A percentile compares a stretch with the other conserved stretches of the same genome.
These are phyloP conservation scores for Aspergillus tanneri DNA, from an alignment of 2,329 filamentous ascomycete genomes.

Conservation along the genomic window DNA sequence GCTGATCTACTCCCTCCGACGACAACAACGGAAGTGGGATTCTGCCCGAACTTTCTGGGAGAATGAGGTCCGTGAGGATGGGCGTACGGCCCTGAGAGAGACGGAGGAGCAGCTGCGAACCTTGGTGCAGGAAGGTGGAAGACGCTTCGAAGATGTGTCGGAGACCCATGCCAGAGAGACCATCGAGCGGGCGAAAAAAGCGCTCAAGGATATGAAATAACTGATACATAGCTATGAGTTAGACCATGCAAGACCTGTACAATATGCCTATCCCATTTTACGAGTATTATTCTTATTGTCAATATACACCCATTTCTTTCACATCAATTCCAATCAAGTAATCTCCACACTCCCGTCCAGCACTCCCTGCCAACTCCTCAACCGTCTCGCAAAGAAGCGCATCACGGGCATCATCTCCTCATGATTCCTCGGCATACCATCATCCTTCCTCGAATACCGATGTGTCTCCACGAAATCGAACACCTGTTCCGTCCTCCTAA, in stretches of 20 bases:
- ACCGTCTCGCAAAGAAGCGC: slow-evolving; percentile 61
- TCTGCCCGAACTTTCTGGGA: slow-evolving; percentile 54
- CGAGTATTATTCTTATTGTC: no score
- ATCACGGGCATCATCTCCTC: slow-evolving; percentile 91
- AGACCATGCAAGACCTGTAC: slow-evolving; percentile 5
- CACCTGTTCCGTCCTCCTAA: slow-evolving; percentile 62
- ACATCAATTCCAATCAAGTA: slow-evolving; percentile 14
- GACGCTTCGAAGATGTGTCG: slow-evolving; percentile 32
- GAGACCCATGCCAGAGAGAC: slow-evolving; percentile 46
- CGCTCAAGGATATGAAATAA: slow-evolving; percentile 40
- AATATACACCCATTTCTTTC: no score
- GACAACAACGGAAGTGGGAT: slow-evolving; percentile 61
- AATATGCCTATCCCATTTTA: no score
- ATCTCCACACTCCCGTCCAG: slow-evolving; percentile 48
- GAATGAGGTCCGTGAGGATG: slow-evolving; percentile 56
- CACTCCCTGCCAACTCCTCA: slow-evolving; percentile 47
- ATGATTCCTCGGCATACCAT: slow-evolving; percentile 76
- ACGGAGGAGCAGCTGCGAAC: slow-evolving; percentile 53
- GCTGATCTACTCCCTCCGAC: slow-evolving; percentile 56
- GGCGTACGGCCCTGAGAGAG: slow-evolving; percentile 53
- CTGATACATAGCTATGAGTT: background rate
- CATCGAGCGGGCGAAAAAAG: slow-evolving; percentile 48
- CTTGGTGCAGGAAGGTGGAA: slow-evolving; percentile 49
- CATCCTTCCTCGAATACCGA: slow-evolving; percentile 67
- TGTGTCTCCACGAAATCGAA: slow-evolving; percentile 68